Percentiles rank a stretch among this genome's conserved stretches.
Conservation (phyloP, 2,329 filamentous ascomycete genomes). For the Lachnellula suecica region DNA sequence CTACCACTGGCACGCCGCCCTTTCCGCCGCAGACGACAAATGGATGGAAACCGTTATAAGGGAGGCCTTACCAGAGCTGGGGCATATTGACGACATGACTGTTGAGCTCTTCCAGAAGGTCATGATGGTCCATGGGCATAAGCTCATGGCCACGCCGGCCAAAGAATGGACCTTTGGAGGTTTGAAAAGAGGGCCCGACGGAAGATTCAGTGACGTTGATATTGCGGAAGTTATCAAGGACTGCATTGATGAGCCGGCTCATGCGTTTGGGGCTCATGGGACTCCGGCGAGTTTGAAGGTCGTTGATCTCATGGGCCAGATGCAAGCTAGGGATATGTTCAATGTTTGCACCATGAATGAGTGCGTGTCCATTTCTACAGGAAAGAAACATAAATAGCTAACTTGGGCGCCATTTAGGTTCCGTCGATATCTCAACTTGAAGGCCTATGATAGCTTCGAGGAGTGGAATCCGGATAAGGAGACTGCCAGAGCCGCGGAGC, state of each 20-base stretch:
- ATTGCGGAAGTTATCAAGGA: conserved; percentile 44
- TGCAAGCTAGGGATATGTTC: conserved; percentile 45
- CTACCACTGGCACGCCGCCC: conserved; percentile 46
- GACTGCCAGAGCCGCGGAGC: conserved; percentile 41
- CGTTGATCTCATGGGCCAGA: conserved; percentile 47
- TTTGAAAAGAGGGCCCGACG: conserved; percentile 39
- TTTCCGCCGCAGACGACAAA: conserved; percentile 42
- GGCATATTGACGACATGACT: conserved; percentile 42
- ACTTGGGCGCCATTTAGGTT: conserved; percentile 35
- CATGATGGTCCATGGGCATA: conserved; percentile 37
- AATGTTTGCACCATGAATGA: conserved; percentile 53
- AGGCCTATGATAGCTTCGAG: conserved; percentile 47
- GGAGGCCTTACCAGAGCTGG: conserved; percentile 36
- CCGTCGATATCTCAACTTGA: conserved; percentile 50
- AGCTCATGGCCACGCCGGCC: conserved; percentile 34
- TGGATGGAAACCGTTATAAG: conserved; percentile 44
- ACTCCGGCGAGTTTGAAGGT: conserved; percentile 45
- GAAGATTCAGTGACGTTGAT: conserved; percentile 42
- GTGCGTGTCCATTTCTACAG: conserved; percentile 28
- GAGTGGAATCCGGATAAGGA: conserved; percentile 51
- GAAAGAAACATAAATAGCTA: neutral
- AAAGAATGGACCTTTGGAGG: conserved; percentile 43
- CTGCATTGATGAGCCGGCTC: conserved; percentile 47
- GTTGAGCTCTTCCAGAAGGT: conserved; percentile 42
- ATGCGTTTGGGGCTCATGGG: conserved; percentile 51